A percentile compares a stretch with the other conserved stretches of the same genome.
These are phyloP conservation scores for Diaporthe nobilis DNA, from an alignment of 2,329 filamentous ascomycete species.

Conservation along the genomic window DNA sequence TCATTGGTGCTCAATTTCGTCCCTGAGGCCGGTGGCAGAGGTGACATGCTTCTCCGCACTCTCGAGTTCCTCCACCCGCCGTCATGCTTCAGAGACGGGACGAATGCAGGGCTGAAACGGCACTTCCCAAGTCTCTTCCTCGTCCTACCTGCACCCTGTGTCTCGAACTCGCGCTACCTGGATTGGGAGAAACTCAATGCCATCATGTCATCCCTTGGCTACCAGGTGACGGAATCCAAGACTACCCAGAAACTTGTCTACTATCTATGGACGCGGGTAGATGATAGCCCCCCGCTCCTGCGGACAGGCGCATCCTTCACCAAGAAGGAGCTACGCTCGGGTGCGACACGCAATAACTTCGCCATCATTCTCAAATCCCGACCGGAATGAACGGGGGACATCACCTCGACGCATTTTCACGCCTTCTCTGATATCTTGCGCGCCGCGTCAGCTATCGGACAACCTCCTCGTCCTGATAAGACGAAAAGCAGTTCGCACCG, in stretches of 20 bases:
- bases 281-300: slow-evolving; percentile 42
- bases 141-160: slow-evolving; percentile 89
- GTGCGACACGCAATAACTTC: slow-evolving; percentile 89
- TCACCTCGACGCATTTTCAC: not conserved
- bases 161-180: slow-evolving; percentile 92
- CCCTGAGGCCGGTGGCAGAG: slow-evolving; percentile 79
- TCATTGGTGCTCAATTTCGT: slow-evolving; percentile 97
- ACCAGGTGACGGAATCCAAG: slow-evolving; percentile 75
- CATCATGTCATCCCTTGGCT: slow-evolving; percentile 86
- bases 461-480: not conserved
- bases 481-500: slow-evolving; percentile 19
- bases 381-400: slow-evolving; percentile 16
- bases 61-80: slow-evolving; percentile 74
- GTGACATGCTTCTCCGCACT: slow-evolving; percentile 87
- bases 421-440: not conserved
- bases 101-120: slow-evolving; percentile 41
- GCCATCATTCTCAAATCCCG: slow-evolving; percentile 74
- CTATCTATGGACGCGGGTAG: slow-evolving; percentile 80
- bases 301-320: slow-evolving; percentile 59
- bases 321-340: slow-evolving; percentile 85
- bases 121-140: slow-evolving; percentile 83
- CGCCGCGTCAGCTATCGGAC: slow-evolving; percentile 23
- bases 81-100: slow-evolving; percentile 36
- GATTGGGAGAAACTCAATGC: slow-evolving; percentile 76
- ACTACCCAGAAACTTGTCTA: slow-evolving; percentile 88